These are phyloP conservation scores for Brasenia schreberi DNA, from an alignment of 164 flowering plant genomes.

Conservation along the genomic window DNA sequence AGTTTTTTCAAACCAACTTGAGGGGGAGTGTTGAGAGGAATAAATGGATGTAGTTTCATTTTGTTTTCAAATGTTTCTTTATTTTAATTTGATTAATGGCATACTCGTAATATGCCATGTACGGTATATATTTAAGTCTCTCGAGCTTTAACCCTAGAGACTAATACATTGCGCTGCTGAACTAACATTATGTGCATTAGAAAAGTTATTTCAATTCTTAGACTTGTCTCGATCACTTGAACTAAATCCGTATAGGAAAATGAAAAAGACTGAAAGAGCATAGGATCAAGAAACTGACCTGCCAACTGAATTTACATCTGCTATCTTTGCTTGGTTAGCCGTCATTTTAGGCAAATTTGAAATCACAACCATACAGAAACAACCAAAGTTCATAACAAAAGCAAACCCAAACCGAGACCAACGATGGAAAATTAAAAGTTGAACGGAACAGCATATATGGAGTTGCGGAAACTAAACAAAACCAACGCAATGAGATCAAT, in stretches of 20 bases:
- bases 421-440: not conserved
- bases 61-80: no score
- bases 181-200: no score
- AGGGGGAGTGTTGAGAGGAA: no score
- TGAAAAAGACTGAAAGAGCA: no score
- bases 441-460: not conserved
- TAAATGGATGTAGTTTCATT: no score
- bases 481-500: no score
- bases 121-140: no score
- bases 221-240: not conserved
- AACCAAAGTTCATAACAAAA: not conserved
- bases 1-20: no score
- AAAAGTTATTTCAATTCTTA: not conserved
- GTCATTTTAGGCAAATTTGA: slow-evolving; percentile 7
- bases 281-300: slow-evolving; percentile 11
- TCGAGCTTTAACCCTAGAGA: no score
- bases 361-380: slow-evolving; percentile 2
- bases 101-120: no score
- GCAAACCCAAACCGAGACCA: not conserved
- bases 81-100: no score
- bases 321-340: slow-evolving; percentile 11
- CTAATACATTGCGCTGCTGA: no score
- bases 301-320: slow-evolving; percentile 5
- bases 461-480: not conserved
- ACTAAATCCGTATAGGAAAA: not conserved